Conservation (phyloP, 208 protist genomes). For the Cochliopodium minus region DNA sequence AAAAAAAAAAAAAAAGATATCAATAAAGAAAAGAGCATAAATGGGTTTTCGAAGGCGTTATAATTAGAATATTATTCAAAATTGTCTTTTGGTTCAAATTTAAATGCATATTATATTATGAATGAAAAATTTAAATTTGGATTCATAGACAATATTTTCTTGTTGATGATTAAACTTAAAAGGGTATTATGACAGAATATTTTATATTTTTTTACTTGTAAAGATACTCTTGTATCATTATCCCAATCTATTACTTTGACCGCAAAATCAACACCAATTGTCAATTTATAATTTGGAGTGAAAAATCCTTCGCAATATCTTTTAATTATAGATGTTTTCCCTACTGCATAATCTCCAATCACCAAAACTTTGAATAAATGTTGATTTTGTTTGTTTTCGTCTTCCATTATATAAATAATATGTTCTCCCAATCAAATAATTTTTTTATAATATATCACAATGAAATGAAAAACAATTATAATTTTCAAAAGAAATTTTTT, state of each 20-base stretch:
- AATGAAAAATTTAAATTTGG: background rate
- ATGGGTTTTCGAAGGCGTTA: too few relatives aligned
- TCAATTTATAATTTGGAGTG: conserved; percentile 23
- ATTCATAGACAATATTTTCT: background rate
- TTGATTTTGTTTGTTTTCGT: conserved; percentile 1
- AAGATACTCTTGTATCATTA: background rate
- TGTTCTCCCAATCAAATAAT: too few relatives aligned
- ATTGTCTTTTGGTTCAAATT: too few relatives aligned
- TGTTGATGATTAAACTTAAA: background rate
- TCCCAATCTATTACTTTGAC: conserved; percentile 26
- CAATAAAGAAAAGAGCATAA: too few relatives aligned
- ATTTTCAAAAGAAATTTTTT: too few relatives aligned
- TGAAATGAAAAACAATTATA: too few relatives aligned
- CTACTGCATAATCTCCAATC: conserved; percentile 30
- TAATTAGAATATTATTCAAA: too few relatives aligned
- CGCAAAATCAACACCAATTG: conserved; percentile 31
- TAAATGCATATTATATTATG: background rate
- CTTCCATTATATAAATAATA: too few relatives aligned
- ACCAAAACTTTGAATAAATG: conserved; percentile 27
- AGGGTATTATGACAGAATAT: background rate
- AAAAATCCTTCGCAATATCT: conserved; percentile 25
- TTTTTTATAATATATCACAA: too few relatives aligned
- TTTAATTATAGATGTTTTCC: conserved; percentile 25
- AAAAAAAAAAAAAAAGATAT: too few relatives aligned
- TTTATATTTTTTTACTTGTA: background rate